These are phyloP conservation scores for Leccinellum albellum DNA, from an alignment of 768 basidiomycete species.

Conservation along the genomic window DNA sequence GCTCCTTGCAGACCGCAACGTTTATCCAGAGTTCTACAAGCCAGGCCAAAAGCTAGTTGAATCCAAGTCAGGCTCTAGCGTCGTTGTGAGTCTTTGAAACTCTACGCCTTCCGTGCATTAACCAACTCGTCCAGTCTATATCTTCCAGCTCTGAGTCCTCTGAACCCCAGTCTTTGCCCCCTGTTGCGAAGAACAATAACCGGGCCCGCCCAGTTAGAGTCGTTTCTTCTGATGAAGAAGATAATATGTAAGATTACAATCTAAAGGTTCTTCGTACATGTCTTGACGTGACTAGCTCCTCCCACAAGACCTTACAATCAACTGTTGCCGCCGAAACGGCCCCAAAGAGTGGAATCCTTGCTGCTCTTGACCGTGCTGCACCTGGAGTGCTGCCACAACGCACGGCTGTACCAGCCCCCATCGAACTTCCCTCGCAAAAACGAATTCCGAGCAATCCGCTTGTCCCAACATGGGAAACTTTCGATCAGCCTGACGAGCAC, in stretches of 20 bases:
- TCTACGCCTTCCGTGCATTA: neutral
- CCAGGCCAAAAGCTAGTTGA: constrained; percentile 15
- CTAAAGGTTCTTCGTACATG: neutral
- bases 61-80: constrained; percentile 1
- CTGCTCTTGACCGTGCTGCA: constrained; percentile 24
- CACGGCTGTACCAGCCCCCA: constrained; percentile 31
- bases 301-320: neutral
- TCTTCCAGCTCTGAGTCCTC: constrained; percentile 21
- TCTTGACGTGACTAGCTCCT: constrained; percentile 11
- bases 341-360: constrained; percentile 16
- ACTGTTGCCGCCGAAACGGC: neutral
- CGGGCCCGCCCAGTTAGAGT: constrained; percentile 15
- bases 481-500: constrained; percentile 27
- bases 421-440: constrained; percentile 24
- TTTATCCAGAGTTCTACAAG: constrained; percentile 30
- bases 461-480: constrained; percentile 28
- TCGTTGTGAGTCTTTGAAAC: constrained; percentile 19
- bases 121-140: constrained; percentile 17
- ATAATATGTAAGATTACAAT: constrained; percentile 6
- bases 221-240: constrained; percentile 34
- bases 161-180: constrained; percentile 18
- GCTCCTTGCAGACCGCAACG: constrained; percentile 20
- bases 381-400: constrained; percentile 12
- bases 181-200: constrained; percentile 1
- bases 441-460: constrained; percentile 14